A percentile compares a stretch with the other conserved stretches of the same genome.
phyloP scores from a whole-genome alignment of 2,329 filamentous ascomycete genomes.

The Elsinoe perseae region DNA sequence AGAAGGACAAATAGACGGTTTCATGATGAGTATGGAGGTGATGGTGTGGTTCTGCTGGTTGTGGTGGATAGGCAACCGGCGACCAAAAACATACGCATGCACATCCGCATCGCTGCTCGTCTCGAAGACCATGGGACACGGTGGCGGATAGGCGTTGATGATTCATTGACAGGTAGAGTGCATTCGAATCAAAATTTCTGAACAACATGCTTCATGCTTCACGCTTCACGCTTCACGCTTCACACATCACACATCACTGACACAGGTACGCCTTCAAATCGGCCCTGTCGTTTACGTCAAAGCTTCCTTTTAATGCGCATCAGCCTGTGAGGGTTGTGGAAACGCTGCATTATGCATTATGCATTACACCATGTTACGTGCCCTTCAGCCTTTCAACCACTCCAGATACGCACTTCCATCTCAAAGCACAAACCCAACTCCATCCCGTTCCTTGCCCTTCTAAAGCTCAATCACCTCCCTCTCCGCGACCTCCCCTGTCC shows the following conservation, averaged over 20 bases:
- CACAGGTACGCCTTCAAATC: too few relatives aligned
- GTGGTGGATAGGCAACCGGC: conserved; percentile 1
- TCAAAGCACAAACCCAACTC: not conserved
- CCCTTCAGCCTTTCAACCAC: not conserved
- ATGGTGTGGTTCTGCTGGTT: conserved; percentile 3
- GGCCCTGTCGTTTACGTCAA: too few relatives aligned
- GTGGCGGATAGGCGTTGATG: conserved; percentile 16
- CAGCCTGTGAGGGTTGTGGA: too few relatives aligned
- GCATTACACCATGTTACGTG: too few relatives aligned
- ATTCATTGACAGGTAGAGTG: conserved; percentile 17
- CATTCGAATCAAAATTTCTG: conserved; percentile 18
- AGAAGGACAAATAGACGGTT: conserved; percentile 49
- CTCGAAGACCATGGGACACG: conserved; percentile 9
- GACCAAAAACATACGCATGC: conserved; percentile 13
- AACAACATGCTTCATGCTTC: conserved; percentile 1
- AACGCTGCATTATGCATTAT: too few relatives aligned
- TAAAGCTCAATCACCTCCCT: conserved; percentile 16
- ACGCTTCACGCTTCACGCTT: too few relatives aligned
- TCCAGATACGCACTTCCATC: not conserved
- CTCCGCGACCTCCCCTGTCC: conserved; percentile 14
- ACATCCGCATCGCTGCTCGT: conserved; percentile 6
- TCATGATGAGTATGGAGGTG: conserved; percentile 3
- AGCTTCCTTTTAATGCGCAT: too few relatives aligned
- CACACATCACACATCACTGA: too few relatives aligned
- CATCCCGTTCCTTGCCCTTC: not conserved